Base-by-base conservation (phyloP, 768 basidiomycete genomes). In the Mrakia blollopis region DNA sequence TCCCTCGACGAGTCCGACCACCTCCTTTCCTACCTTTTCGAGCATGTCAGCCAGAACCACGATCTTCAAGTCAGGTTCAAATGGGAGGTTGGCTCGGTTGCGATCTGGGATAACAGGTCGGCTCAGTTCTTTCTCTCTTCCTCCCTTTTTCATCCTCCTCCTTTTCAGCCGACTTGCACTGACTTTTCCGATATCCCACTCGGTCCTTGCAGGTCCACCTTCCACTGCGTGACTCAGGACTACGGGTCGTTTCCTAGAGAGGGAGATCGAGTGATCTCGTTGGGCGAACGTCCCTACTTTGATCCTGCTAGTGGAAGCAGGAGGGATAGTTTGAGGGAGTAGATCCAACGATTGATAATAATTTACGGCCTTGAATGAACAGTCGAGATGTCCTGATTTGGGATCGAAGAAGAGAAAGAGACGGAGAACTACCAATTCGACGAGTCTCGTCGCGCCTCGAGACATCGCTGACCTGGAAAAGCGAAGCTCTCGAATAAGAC, bases 41-140 rank as follows among this genome's bases (percentile, higher is more conserved):
- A 85, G 10, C 87, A 88, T 77, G 82, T 88, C 74, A 81, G 87
- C 1, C 60, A 88, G 80, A 89, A 89, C 83, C 89, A 89, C 79
- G 88, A 89, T 81, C 82, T 89, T 28, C 88, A 88, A 79, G 82
- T 82, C 47, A 73, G 83, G 84, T 88, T 72, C 85, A 85, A 85
- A 30, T 89, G 89, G 88, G 81, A 83, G 44, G 80, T 80, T 54
- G 86, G 88, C 79, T 87, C 87, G 74, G 80, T 89, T 30, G 89
- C 89, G 0, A 88, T 89, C 79, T 89, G 88, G 89, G 88, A 89
- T 75, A 89, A 89, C 80, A 82, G 88, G 63, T 83, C 84, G n/a
- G 57, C n/a, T n/a, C n/a, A n/a, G n/a, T n/a, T 57, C 87, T 0
- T 86, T 80, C 77, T 32, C 8, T 3, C 32, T 18, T 10, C 63